Conservation (phyloP, 768 basidiomycete species). For the Termitomyces sp. region DNA sequence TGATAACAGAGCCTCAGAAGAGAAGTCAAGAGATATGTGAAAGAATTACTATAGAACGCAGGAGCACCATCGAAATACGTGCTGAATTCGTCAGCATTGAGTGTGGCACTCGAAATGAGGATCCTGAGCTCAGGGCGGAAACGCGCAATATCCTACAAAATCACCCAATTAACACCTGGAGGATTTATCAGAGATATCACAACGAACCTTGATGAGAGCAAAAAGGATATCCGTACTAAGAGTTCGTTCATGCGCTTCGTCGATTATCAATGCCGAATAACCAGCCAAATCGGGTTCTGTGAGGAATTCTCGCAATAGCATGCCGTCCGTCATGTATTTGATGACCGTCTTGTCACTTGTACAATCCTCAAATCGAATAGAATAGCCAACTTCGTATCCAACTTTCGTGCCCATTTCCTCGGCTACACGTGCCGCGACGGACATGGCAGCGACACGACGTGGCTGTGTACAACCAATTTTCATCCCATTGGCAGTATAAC, state of each 20-base stretch:
- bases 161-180: constrained; percentile 26
- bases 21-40: not conserved
- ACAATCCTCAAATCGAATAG: constrained; percentile 99
- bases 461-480: constrained; percentile 98
- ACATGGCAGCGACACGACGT: constrained; percentile 98
- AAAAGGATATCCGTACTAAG: constrained; percentile 98
- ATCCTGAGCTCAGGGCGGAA: constrained; percentile 93
- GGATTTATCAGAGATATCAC: constrained; percentile 19
- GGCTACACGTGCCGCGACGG: constrained; percentile 97
- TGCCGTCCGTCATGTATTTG: constrained; percentile 99
- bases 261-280: constrained; percentile 94
- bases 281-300: constrained; percentile 97
- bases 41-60: constrained; percentile 74
- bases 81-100: constrained; percentile 98
- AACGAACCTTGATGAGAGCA: constrained; percentile 93
- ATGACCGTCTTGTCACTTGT: constrained; percentile 98
- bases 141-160: constrained; percentile 86
- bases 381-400: constrained; percentile 99
- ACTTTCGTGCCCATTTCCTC: constrained; percentile 98
- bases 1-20: constrained; percentile 29
- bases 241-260: constrained; percentile 98
- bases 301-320: constrained; percentile 95
- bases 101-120: constrained; percentile 93
- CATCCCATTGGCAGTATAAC: constrained; percentile 83
- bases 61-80: constrained; percentile 97